Base-by-base conservation (phyloP, 176 grass and related monocot species). In the Elaeis guineensis region DNA sequence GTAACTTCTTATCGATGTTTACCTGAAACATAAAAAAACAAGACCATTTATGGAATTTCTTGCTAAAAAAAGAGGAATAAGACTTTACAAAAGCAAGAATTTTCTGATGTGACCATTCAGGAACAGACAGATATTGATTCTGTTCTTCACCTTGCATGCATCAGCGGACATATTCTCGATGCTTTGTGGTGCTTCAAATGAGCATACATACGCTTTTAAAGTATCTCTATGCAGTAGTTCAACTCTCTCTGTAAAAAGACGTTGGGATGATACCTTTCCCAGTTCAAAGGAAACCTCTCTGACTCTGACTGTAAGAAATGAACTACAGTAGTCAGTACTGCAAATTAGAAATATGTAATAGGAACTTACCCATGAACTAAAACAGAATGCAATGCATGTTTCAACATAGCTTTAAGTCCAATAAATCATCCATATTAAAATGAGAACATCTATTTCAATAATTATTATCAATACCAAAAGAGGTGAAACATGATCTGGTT, bases 131-230 rank as follows among this genome's bases (percentile, higher is more conserved):
- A 44, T 44, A 44, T 14, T 44, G 35, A 12, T 44, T 44, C 35
- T 3, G 1, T 75, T 78, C 83, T 81, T 74, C 3, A 5, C 62
- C 58, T 57, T 54, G 2, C 53, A 71, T 16, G 19, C 56, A 66
- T 28, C 55, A 22, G 3, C 19, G 52, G 83, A 54, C 29, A 58
- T 77, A 66, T 54, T 53, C 55, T 75, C 70, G n/a, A 61, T 66
- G 49, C 69, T 69, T 29, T 82, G 65, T 35, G 81, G 74, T 23
- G 73, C 66, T 17, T 21, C 21, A 6, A 73, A 26, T n/a, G 69
- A 62, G 53, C 69, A 70, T 0, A 55, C 83, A 57, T 19, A 22
- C 63, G 67, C 51, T 23, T 17, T 35, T 11, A 17, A 0, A 16
- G n/a, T 73, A 5, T 69, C 17, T 60, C 19, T 5, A 25, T 0